phyloP scores from a whole-genome alignment of 2,329 filamentous ascomycete species.

The Pseudogymnoascus sp. region DNA sequence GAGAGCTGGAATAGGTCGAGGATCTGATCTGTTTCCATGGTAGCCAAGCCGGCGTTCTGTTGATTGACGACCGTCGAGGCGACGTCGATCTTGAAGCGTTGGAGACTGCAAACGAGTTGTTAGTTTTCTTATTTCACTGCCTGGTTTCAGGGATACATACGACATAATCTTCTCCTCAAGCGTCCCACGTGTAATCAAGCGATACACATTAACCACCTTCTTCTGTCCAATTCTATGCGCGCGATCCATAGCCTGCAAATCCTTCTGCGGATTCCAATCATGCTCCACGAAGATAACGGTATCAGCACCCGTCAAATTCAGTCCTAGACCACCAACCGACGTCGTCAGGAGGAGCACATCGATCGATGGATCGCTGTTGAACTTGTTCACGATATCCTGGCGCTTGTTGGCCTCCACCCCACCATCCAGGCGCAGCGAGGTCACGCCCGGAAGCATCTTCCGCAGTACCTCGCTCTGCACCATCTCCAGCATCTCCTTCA shows the following conservation, averaged over 20 bases:
- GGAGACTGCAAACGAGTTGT: slow-evolving; percentile 52
- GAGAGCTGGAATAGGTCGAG: slow-evolving; percentile 91
- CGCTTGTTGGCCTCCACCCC: slow-evolving; percentile 86
- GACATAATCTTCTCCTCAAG: slow-evolving; percentile 96
- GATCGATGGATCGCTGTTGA: slow-evolving; percentile 96
- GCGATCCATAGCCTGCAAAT: slow-evolving; percentile 97
- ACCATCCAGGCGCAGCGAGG: slow-evolving; percentile 89
- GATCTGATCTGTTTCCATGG: slow-evolving; percentile 98
- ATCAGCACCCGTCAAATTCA: slow-evolving; percentile 94
- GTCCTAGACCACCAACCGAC: slow-evolving; percentile 84
- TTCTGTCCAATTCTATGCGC: slow-evolving; percentile 98
- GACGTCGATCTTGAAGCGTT: slow-evolving; percentile 99
- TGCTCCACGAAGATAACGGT: slow-evolving; percentile 99
- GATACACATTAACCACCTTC: slow-evolving; percentile 99
- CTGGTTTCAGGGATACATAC: slow-evolving; percentile 38
- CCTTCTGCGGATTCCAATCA: slow-evolving; percentile 98
- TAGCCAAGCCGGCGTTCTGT: slow-evolving; percentile 83
- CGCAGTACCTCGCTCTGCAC: slow-evolving; percentile 90
- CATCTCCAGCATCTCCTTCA: slow-evolving; percentile 99
- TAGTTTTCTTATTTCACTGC: slow-evolving; percentile 10
- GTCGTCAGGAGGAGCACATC: slow-evolving; percentile 91
- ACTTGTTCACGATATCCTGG: slow-evolving; percentile 97
- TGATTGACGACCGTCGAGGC: slow-evolving; percentile 98
- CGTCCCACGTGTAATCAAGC: slow-evolving; percentile 89
- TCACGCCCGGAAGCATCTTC: slow-evolving; percentile 83